A percentile compares a stretch with the other conserved stretches of the same genome.
These are phyloP conservation scores for Phragmites australis DNA, from an alignment of 176 grass and related monocot species.

Conservation along the genomic window DNA sequence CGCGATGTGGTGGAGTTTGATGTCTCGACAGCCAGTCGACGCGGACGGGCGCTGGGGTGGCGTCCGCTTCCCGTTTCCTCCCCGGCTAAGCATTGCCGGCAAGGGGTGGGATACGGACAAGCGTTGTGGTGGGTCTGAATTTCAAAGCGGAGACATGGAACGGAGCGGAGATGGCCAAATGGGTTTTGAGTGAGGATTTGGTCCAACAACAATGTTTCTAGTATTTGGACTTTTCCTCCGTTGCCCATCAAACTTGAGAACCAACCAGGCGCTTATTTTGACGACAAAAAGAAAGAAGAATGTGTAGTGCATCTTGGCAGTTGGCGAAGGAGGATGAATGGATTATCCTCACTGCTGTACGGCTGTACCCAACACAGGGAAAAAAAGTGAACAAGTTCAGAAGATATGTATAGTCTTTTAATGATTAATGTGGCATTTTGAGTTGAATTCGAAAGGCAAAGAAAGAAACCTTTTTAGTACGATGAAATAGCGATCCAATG, in stretches of 20 bases:
- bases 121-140: not conserved
- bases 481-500: too few species aligned
- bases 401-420: too few species aligned
- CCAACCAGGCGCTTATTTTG: too few species aligned
- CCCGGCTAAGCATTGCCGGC: conserved; percentile 21
- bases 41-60: not conserved
- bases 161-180: not conserved
- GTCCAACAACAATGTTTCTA: not conserved
- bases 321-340: too few species aligned
- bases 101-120: not conserved
- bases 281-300: too few species aligned
- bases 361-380: too few species aligned
- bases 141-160: not conserved
- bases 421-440: too few species aligned
- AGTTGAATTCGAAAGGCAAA: too few species aligned
- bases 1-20: not conserved
- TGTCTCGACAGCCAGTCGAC: not conserved
- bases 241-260: not conserved
- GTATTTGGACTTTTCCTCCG: not conserved
- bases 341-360: too few species aligned
- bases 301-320: too few species aligned
- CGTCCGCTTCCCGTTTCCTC: not conserved
- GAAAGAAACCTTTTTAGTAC: too few species aligned
- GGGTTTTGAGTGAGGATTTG: not conserved
- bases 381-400: too few species aligned